Percentiles rank a stretch among this genome's conserved stretches.
phyloP scores from a whole-genome alignment of 1,139 yeast species.

The Yamadazyma jaroonii region DNA sequence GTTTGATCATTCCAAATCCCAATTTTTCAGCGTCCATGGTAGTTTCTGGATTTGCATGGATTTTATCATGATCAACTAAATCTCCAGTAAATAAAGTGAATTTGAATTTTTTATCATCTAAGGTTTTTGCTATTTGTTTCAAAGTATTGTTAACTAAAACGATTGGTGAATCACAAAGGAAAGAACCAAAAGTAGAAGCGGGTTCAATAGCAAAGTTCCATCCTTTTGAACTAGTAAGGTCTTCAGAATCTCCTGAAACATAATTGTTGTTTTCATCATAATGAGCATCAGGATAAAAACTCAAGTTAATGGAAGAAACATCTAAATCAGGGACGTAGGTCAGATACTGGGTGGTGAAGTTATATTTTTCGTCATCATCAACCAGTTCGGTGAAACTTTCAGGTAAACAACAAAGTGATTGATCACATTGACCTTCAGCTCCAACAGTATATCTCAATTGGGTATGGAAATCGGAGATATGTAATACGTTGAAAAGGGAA shows the following conservation, averaged over 20 bases:
- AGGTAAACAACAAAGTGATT: conserved; percentile 47
- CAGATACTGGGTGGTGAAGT: conserved; percentile 27
- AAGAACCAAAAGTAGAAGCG: conserved; percentile 61
- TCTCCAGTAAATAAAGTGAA: conserved; percentile 70
- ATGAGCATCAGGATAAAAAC: conserved; percentile 31
- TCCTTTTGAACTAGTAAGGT: conserved; percentile 33
- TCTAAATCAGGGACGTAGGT: conserved; percentile 17
- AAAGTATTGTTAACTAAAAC: conserved; percentile 54
- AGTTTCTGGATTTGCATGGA: conserved; percentile 42
- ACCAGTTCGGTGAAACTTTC: conserved; percentile 30
- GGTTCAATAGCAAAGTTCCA: conserved; percentile 43
- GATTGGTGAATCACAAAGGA: conserved; percentile 65
- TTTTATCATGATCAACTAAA: conserved; percentile 58
- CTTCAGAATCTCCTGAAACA: conserved; percentile 38
- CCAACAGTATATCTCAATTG: conserved; percentile 56
- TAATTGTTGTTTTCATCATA: conserved; percentile 33
- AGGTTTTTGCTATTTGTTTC: conserved; percentile 35
- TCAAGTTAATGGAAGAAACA: conserved; percentile 14
- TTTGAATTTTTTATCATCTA: conserved; percentile 39
- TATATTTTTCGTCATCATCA: conserved; percentile 22
- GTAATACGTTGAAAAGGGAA: conserved; percentile 54
- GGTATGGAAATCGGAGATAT: conserved; percentile 62
- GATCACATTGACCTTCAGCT: conserved; percentile 60
- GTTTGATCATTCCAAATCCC: conserved; percentile 52
- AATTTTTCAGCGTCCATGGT: conserved; percentile 53